Percentiles rank a stretch among this genome's conserved stretches.
Evolutionary conservation across 495 filamentous ascomycete genomes (phyloP).

Genomic region (Neurospora tetrasperma): DNA sequence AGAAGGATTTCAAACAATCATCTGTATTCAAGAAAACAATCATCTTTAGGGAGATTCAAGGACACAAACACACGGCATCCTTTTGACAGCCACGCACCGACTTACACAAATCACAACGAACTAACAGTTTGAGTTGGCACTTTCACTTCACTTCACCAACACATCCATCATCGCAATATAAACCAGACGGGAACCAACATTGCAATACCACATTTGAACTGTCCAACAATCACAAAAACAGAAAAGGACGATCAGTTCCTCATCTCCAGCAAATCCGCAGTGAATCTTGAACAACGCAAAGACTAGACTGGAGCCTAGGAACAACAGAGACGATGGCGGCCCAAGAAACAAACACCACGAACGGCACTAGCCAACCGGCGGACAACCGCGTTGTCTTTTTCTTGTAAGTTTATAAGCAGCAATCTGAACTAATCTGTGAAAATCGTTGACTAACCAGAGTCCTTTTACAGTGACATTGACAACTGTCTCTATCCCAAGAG

Average conservation of each 20-base stretch:
- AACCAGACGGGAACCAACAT: background rate
- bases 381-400: conserved; percentile 29
- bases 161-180: background rate
- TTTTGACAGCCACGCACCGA: background rate
- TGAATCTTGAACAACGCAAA: background rate
- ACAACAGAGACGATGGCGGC: background rate
- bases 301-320: too few relatives aligned
- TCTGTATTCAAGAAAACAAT: background rate
- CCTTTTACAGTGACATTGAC: conserved; percentile 64
- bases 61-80: background rate
- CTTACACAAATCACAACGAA: background rate
- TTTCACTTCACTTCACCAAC: background rate
- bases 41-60: background rate
- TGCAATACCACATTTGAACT: background rate
- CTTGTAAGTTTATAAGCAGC: conserved; percentile 28
- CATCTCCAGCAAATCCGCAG: background rate
- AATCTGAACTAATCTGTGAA: background rate
- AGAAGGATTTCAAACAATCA: background rate
- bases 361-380: conserved; percentile 10
- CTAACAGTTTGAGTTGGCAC: background rate
- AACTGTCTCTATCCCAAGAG: conserved; percentile 76
- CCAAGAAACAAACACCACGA: background rate
- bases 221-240: background rate
- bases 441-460: background rate
- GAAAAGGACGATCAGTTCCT: background rate